Base-by-base conservation (phyloP, 306 rosid species). In the Prinsepia uniflora region DNA sequence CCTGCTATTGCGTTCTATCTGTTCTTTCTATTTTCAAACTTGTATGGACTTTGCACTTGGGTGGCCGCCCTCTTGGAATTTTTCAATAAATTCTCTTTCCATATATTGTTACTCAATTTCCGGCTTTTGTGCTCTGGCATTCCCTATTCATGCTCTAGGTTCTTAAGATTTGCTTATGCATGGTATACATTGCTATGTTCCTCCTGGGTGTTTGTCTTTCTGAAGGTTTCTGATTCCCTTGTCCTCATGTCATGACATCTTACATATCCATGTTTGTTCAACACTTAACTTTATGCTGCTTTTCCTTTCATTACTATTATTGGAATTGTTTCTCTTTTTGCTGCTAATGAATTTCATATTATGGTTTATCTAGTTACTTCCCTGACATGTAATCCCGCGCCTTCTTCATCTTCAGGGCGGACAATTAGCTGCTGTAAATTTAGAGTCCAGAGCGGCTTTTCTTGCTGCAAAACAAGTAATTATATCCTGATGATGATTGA, bases 401-500 rank as follows among this genome's bases (percentile, higher is more conserved):
- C 52, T 79, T 64, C 65, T 70, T 82, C 68, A 73, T 76, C 81
- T 77, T 72, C 83, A 93, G 98, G 96, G 97, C 75, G 98, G 98
- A 63, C 96, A 93, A 52, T 74, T 90, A 67, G 92, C 92, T 56
- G 80, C 84, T 72, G 80, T 87, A 72, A 90, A 90, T 84, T 77
- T 93, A 30, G 98, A 93, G 79, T 85, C 98, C 60, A 76, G 89
- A 86, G 90, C 84, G 17, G 98, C 97, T 74, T 78, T 93, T 85
- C 96, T 93, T 70, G 96, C 87, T 45, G 98, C 98, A 69, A 89
- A 83, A 84, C 89, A 90, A 92, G 97, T 93, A 73, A 78, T 14
- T 65, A 14, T 55, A 17, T 48, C 2, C 20, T 47, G 18, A 18
- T 18, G 20, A 36, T 52, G 41, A 41, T 47, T 76, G 58, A 50